Conservation (phyloP, 768 basidiomycete genomes). For the Pleurotus ostreatus region DNA sequence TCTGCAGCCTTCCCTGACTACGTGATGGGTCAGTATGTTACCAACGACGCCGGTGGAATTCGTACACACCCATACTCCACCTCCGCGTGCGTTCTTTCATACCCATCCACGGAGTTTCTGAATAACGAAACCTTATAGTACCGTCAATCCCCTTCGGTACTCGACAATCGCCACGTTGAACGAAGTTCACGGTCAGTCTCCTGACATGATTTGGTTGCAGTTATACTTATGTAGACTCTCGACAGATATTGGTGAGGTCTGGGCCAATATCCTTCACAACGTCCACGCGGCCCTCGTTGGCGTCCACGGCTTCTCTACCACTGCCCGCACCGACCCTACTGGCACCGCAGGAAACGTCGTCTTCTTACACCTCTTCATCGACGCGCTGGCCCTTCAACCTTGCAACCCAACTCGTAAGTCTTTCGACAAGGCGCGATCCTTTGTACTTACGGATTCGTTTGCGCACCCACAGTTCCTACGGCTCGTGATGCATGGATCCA, state of each 20-base stretch:
- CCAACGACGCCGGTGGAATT: conserved; percentile 45
- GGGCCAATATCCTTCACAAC: conserved; percentile 8
- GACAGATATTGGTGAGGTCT: conserved; percentile 8
- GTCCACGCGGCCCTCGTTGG: conserved; percentile 6
- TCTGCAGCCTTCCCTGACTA: conserved; percentile 34
- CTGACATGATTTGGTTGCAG: too few species aligned
- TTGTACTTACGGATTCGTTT: not conserved
- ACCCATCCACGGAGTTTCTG: not conserved
- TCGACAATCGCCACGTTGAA: conserved; percentile 28
- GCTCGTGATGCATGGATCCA: conserved; percentile 35
- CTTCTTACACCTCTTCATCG: conserved; percentile 33
- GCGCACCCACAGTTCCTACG: conserved; percentile 7
- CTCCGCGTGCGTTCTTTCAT: conserved; percentile 26
- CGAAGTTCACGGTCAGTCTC: conserved; percentile 42
- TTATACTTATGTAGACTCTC: not conserved
- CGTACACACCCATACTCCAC: conserved; percentile 57
- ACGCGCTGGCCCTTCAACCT: conserved; percentile 31
- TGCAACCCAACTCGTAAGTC: conserved; percentile 18
- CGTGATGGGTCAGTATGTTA: conserved; percentile 51
- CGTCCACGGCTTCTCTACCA: conserved; percentile 4
- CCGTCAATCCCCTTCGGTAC: conserved; percentile 42
- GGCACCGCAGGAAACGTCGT: conserved; percentile 28
- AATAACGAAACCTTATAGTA: conserved; percentile 14
- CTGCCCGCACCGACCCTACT: conserved; percentile 1
- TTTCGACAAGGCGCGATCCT: not conserved